phyloP scores from a whole-genome alignment of 2,329 filamentous ascomycete species.

The Fusarium camptoceras region DNA sequence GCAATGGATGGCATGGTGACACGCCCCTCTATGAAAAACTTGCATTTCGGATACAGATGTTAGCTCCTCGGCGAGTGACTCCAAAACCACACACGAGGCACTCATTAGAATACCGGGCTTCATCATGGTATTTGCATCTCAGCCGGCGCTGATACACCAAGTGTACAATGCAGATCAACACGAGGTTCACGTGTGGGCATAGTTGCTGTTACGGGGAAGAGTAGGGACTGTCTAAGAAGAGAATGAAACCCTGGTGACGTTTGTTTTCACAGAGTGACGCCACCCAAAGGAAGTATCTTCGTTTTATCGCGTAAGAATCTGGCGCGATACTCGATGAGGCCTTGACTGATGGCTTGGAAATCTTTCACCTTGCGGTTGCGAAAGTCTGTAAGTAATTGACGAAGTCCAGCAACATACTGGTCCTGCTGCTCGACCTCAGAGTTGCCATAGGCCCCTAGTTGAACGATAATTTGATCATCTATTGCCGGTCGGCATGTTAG shows the following conservation, averaged over 20 bases:
- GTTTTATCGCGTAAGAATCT: conserved; percentile 73
- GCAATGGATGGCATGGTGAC: conserved; percentile 5
- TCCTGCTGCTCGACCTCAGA: conserved; percentile 71
- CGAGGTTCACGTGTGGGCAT: conserved; percentile 19
- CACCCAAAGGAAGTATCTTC: conserved; percentile 70
- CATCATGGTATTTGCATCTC: neutral
- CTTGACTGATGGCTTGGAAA: conserved; percentile 73
- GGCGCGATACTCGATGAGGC: conserved; percentile 75
- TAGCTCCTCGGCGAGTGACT: neutral
- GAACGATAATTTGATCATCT: conserved; percentile 81
- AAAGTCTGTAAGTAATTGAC: conserved; percentile 69
- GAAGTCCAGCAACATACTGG: conserved; percentile 72
- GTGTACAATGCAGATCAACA: conserved; percentile 42
- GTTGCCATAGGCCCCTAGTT: conserved; percentile 75
- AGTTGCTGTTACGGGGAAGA: conserved; percentile 30
- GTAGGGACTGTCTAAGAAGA: conserved; percentile 11
- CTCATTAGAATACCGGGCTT: conserved; percentile 5
- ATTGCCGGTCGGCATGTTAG: conserved; percentile 58
- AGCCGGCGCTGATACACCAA: conserved; percentile 8
- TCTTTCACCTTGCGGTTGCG: conserved; percentile 71
- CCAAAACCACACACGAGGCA: conserved; percentile 6
- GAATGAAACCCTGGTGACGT: conserved; percentile 1
- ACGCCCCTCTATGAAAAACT: conserved; percentile 15
- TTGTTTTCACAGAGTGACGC: conserved; percentile 53
- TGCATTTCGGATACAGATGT: conserved; percentile 19